Base-by-base conservation (phyloP, 495 filamentous ascomycete genomes). In the Aspergillus bertholletiae region DNA sequence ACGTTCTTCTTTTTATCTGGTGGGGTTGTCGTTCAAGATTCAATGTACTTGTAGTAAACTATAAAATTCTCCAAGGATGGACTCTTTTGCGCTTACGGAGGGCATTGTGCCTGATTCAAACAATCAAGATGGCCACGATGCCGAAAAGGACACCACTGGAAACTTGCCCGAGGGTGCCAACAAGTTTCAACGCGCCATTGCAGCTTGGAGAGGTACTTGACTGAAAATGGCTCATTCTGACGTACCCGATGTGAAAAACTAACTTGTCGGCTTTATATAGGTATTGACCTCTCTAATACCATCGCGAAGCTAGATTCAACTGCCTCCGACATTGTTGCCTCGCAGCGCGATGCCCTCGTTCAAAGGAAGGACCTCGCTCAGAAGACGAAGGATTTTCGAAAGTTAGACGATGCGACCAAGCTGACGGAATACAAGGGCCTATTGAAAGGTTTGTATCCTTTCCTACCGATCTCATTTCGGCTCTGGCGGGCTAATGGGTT, bases 321-420 rank as follows among this genome's bases (percentile, higher is more conserved):
- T 11, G 92, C 94, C 6, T 91, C 90, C 3, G 95, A 99, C 61
- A 91, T 99, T 45, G 90, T 97, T 39, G 75, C 87, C 37, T 88
- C 90, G 63, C 94, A 99, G 65, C 84, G 91, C 58, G 95, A 97
- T 70, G 85, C 92, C 18, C 85, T 96, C 9, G 85, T 96, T 13
- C 92, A 97, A 66, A 83, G 94, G 44, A 99, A 99, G 64, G 94
- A 99, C 49, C 80, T 99, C 17, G 94, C 94, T 15, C 92, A 96
- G 70, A 97, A 96, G 76, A 99, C 94, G 3, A 99, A 97, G 66
- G 94, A 97, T 67, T 99, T 96, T 61, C 77, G 91, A 57, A 99
- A 97, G 69, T 80, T 96, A 3, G 94, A 97, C 51, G 95, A 99
- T 75, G 79, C 89, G 11, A 84, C 82, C 34, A 97, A 97, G 70